phyloP scores from a whole-genome alignment of 2,329 filamentous ascomycete species.

The Leptographium flavum region DNA sequence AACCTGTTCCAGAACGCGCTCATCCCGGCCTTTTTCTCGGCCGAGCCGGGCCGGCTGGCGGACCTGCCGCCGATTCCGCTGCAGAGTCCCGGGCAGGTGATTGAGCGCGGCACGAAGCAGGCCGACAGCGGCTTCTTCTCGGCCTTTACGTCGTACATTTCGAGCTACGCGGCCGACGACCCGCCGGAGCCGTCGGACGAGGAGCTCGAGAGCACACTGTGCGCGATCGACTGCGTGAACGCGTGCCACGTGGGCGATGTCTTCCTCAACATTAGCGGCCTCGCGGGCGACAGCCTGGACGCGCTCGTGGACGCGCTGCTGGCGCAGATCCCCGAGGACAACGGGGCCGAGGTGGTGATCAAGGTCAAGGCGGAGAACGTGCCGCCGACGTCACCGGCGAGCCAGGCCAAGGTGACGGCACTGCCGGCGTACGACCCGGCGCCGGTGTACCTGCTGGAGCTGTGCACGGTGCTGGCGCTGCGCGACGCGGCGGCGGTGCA shows the following conservation, averaged over 20 bases:
- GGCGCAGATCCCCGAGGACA: slow-evolving; percentile 75
- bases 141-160: slow-evolving; percentile 89
- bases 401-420: slow-evolving; percentile 41
- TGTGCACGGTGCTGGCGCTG: slow-evolving; percentile 70
- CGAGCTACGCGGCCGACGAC: slow-evolving; percentile 96
- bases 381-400: slow-evolving; percentile 35
- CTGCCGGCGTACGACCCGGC: slow-evolving; percentile 68
- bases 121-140: slow-evolving; percentile 80
- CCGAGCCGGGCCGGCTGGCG: slow-evolving; percentile 42
- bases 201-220: slow-evolving; percentile 88
- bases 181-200: slow-evolving; percentile 95
- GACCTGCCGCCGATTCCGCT: slow-evolving; percentile 72
- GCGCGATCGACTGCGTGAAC: slow-evolving; percentile 86
- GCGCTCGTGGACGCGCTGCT: slow-evolving; percentile 58
- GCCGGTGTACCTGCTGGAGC: slow-evolving; percentile 79
- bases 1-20: slow-evolving; percentile 95
- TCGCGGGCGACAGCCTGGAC: slow-evolving; percentile 22
- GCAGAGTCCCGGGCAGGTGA: slow-evolving; percentile 80
- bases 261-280: slow-evolving; percentile 56
- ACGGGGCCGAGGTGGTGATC: slow-evolving; percentile 61
- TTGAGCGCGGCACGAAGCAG: slow-evolving; percentile 69
- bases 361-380: slow-evolving; percentile 78
- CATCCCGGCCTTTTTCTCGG: slow-evolving; percentile 63
- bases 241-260: slow-evolving; percentile 75
- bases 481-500: slow-evolving; percentile 60